phyloP scores from a whole-genome alignment of 768 basidiomycete species.

The Tricholoma bakamatsutake region DNA sequence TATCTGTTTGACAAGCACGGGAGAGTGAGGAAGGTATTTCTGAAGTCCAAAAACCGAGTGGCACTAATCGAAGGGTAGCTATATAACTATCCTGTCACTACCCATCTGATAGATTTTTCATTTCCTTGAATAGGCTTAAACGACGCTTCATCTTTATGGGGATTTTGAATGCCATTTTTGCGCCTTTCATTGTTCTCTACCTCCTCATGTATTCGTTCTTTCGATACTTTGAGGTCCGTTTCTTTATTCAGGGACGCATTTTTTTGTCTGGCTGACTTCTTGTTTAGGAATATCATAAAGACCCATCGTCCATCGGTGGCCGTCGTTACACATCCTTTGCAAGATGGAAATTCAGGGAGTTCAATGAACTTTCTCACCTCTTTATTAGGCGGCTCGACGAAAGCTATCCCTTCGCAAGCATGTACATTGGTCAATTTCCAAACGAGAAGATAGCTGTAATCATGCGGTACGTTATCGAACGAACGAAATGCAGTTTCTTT shows the following conservation, averaged over 20 bases:
- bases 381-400: conserved; percentile 83
- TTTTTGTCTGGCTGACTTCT: conserved; percentile 7
- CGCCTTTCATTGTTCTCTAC: conserved; percentile 95
- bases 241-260: not conserved
- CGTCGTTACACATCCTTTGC: conserved; percentile 93
- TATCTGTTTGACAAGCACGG: conserved; percentile 92
- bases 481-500: not conserved
- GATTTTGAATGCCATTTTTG: conserved; percentile 89
- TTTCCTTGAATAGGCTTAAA: conserved; percentile 46
- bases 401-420: conserved; percentile 84
- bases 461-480: conserved; percentile 60
- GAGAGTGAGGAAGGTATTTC: conserved; percentile 83
- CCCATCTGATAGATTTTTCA: not conserved
- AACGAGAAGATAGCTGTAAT: conserved; percentile 88
- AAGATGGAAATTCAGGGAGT: conserved; percentile 98
- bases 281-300: conserved; percentile 93
- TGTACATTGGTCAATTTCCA: conserved; percentile 97
- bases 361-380: conserved; percentile 94
- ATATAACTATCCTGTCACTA: not conserved
- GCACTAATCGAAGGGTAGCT: conserved; percentile 78
- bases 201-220: conserved; percentile 99
- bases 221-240: conserved; percentile 92
- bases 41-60: conserved; percentile 76
- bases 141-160: conserved; percentile 96
- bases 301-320: conserved; percentile 90